phyloP scores from a whole-genome alignment of 805 yeast species.

The Hanseniaspora lachancei region DNA sequence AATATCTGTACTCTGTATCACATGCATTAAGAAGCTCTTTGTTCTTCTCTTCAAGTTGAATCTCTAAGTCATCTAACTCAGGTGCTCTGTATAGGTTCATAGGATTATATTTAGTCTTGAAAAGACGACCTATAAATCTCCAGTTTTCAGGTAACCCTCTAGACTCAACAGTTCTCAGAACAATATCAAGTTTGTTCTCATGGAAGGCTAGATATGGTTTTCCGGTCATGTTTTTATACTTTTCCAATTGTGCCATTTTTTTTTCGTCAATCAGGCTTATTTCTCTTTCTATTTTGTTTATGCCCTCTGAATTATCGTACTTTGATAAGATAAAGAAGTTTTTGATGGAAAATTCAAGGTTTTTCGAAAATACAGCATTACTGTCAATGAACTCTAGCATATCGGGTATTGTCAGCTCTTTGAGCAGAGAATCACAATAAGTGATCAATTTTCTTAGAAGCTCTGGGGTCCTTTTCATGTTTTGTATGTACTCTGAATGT shows the following conservation, averaged over 20 bases:
- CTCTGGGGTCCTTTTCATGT: constrained; percentile 21
- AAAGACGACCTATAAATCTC: not conserved
- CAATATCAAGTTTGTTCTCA: not conserved
- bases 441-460: constrained; percentile 26
- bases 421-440: not conserved
- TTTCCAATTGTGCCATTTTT: constrained; percentile 41
- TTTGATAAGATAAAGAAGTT: constrained; percentile 31
- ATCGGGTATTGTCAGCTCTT: not conserved
- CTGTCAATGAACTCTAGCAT: constrained; percentile 39
- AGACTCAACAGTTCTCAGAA: not conserved
- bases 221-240: constrained; percentile 34
- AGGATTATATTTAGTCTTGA: not conserved
- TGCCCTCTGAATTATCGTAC: constrained; percentile 30
- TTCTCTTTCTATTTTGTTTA: constrained; percentile 27
- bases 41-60: not conserved
- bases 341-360: constrained; percentile 33
- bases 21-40: not conserved
- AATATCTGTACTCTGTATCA: constrained; percentile 19
- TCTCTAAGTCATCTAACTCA: not conserved
- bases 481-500: constrained; percentile 23
- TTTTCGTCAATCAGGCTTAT: constrained; percentile 35
- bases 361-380: constrained; percentile 39
- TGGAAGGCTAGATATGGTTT: constrained; percentile 38
- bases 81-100: not conserved
- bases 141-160: not conserved